Base-by-base conservation (phyloP, 1,284 basidiomycete genomes). In the Athelia psychrophila region DNA sequence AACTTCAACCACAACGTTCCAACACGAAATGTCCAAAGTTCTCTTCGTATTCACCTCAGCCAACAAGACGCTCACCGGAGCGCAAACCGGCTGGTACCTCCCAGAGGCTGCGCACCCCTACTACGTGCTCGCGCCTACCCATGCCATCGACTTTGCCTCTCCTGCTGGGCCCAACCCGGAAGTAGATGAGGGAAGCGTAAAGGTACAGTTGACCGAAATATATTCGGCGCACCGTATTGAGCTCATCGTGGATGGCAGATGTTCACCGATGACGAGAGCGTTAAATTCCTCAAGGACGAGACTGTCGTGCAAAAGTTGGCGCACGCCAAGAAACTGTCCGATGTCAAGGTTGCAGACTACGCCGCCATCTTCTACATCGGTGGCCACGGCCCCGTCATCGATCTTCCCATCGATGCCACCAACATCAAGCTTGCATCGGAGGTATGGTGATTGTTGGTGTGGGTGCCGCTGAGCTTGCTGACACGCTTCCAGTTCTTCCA, bases 101-200 rank as follows among this genome's bases (percentile, higher is more conserved):
- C 83, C 86, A 15, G 86, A 91, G 66, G 87, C 86, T 12, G 90
- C 90, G 1, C 90, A 93, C 66, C 89, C 91, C 0, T 93, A 90
- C 74, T 88, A 88, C 62, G 67, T 80, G 51, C 76, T 93, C 48
- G 67, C 75, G 12, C 74, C 81, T 2, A 71, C 67, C 40, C 75
- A 73, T 61, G 64, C 70, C 20, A 81, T 93, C 61, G 86, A 86
- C 55, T 86, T 88, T 61, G 88, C 88, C 5, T 72, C 87, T 1
- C 88, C 88, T 18, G 72, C 68, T 6, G 90, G 90, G 1, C 79
- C 88, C 20, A 84, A 86, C 58, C 87, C 90, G 1, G 88, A 90
- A 0, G 59, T 93, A 44, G 89, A 92, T 65, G 68, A 75, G 50
- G 47, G 56, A n/a, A 85, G 81, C 57, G 76, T 86, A 40, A 63